Percentiles rank a stretch among this genome's conserved stretches.
Evolutionary conservation across 371 early-diverging fungal species (phyloP).

Genomic region (Rhizopus delemar): DNA sequence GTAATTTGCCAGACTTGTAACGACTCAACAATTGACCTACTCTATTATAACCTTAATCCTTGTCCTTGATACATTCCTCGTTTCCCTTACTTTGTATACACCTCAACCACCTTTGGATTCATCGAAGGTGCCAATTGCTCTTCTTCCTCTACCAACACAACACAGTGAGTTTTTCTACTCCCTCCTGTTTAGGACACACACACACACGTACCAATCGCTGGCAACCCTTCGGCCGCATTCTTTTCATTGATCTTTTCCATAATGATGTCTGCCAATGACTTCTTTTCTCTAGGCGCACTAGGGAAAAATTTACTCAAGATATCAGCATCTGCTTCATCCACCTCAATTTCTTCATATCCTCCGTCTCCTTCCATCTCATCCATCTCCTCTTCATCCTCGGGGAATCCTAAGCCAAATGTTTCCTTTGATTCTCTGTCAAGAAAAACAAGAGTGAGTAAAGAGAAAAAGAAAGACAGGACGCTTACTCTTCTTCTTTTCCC

Average conservation of each 20-base stretch:
- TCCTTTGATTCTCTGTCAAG: slow-evolving; percentile 10
- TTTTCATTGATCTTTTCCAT: slow-evolving; percentile 89
- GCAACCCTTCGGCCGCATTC: slow-evolving; percentile 50
- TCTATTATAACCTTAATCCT: slow-evolving; percentile 27
- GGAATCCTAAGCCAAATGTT: slow-evolving; percentile 41
- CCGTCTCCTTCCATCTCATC: slow-evolving; percentile 62
- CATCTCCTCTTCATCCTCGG: slow-evolving; percentile 53
- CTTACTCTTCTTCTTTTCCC: slow-evolving; percentile 33
- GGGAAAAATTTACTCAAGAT: slow-evolving; percentile 88
- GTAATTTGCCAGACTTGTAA: slow-evolving; percentile 94
- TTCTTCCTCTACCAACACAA: slow-evolving; percentile 27
- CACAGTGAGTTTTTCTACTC: slow-evolving; percentile 3
- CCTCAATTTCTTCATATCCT: slow-evolving; percentile 60
- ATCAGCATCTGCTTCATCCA: slow-evolving; percentile 76
- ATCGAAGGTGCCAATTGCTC: slow-evolving; percentile 58
- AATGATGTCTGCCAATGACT: slow-evolving; percentile 91
- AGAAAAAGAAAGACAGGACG: background rate
- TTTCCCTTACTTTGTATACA: slow-evolving; percentile 81
- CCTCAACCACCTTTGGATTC: slow-evolving; percentile 91
- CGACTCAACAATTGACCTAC: slow-evolving; percentile 89
- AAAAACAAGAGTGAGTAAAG: background rate
- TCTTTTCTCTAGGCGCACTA: slow-evolving; percentile 76
- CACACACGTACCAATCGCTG: slow-evolving; percentile 29
- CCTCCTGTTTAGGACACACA: background rate
- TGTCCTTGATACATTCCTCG: background rate